A percentile compares a stretch with the other conserved stretches of the same genome.
Evolutionary conservation across 202 grass and related monocot species (phyloP).

Genomic region (Carex arenaria): DNA sequence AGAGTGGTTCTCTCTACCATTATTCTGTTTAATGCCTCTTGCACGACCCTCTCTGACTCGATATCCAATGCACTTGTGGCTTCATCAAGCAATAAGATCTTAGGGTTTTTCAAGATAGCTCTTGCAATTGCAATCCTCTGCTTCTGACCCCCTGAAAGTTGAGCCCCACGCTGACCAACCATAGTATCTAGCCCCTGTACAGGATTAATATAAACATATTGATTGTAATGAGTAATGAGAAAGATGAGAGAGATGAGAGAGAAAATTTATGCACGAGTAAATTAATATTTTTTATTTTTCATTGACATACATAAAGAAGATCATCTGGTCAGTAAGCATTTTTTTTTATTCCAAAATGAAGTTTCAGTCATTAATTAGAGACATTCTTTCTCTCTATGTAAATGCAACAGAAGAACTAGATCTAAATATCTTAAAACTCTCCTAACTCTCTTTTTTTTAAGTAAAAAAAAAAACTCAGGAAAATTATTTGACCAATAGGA

Average conservation of each 20-base stretch:
- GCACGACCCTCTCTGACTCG: constrained; percentile 77
- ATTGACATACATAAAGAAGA: neutral
- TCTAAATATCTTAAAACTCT: neutral
- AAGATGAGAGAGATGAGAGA: neutral
- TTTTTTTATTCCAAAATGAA: constrained; percentile 1
- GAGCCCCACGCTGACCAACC: constrained; percentile 85
- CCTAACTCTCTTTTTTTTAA: no score
- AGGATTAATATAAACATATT: constrained; percentile 18
- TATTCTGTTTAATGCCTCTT: constrained; percentile 75
- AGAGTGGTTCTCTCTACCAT: constrained; percentile 80
- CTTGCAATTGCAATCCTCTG: constrained; percentile 89
- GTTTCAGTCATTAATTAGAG: neutral
- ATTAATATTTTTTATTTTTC: neutral
- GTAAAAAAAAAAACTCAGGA: no score
- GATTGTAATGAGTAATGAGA: neutral
- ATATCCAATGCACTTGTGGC: constrained; percentile 85
- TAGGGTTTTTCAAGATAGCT: constrained; percentile 82
- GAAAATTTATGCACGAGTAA: neutral
- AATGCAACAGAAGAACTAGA: neutral
- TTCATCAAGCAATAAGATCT: constrained; percentile 85
- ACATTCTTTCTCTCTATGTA: neutral
- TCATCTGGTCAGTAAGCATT: neutral
- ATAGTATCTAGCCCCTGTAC: constrained; percentile 71
- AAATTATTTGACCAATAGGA: neutral
- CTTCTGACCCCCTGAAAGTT: constrained; percentile 87